Base-by-base conservation (phyloP, 2,329 filamentous ascomycete species). In the Ophiostoma pallidulum region DNA sequence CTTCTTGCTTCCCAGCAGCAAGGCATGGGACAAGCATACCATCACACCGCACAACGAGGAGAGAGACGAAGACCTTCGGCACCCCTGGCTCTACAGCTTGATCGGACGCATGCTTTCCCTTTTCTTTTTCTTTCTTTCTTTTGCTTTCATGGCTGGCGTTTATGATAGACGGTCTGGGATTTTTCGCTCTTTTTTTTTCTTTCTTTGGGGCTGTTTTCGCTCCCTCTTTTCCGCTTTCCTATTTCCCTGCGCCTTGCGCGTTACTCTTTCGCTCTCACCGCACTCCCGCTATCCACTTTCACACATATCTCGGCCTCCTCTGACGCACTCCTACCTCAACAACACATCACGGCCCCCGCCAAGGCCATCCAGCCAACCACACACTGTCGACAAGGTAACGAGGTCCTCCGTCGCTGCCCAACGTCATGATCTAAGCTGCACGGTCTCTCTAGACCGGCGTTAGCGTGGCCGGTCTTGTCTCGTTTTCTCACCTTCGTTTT, bases 1-100 rank as follows among this genome's bases (percentile, higher is more conserved):
- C 16, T 28, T 47, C 39, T 56, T 51, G 53, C 56, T 57, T 59
- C 55, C 51, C 56, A 57, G 54, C 50, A 57, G 56, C 56, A 54
- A 53, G 49, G 22, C 47, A n/a, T 46, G 44, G 47, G 43, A 42
- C 44, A 16, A 41, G 40, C 42, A 48, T 45, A 31, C 6, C 38
- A 37, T 38, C 16, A 29, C 38, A 46, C 33, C 39, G 41, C 5
- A 29, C 28, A 19, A 20, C 14, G 35, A 28, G 12, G 14, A 24
- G 37, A 39, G 18, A 20, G n/a, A 32, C 12, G 20, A 24, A 20
- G 20, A n/a, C 26, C 13, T 37, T 33, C 42, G 35, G 38, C 32
- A 29, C 31, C 16, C n/a, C 28, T 42, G 26, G 4, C 19, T 31
- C 8, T 4, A 8, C n/a, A 26, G 8, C 37, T 29, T 46, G 24